Base-by-base conservation (phyloP, 2,329 filamentous ascomycete genomes). In the Fusarium citri region DNA sequence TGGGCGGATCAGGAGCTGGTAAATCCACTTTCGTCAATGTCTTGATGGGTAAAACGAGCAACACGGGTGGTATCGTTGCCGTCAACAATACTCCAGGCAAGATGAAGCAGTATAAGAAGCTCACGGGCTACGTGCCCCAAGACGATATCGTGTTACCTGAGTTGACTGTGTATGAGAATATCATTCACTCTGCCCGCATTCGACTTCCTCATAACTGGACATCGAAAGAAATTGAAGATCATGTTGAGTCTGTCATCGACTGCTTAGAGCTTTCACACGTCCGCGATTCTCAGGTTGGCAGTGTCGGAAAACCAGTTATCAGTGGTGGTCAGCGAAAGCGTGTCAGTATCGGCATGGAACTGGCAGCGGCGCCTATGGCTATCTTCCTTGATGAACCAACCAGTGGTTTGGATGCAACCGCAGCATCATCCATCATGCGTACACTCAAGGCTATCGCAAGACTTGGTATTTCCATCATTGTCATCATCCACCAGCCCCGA, bases 101-200 rank as follows among this genome's bases (percentile, higher is more conserved):
- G 65, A 80, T 86, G 77, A 81, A 81, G 72, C 78, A 79, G 43
- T 89, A 87, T 76, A 88, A 86, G 76, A 88, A 88, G 73, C 79
- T 89, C 60, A 88, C 89, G 26, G 87, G 87, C 23, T 89, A 88
- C 63, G 87, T 90, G 5, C 87, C 88, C 2, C 87, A 90, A 70
- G 86, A 89, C 65, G 88, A 89, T 73, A 83, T 89, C 26, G 83
- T 89, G 5, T 80, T 89, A 12, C 85, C 87, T 0, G 86, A 90
- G 72, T 76, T 90, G 47, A 90, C 87, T 0, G 87, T 90, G 8
- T 83, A 84, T 53, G 88, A 90, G 74, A 90, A 89, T 61, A 88
- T 90, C 43, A 78, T 88, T 7, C 87, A 89, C 66, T 88, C 86
- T 0, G 88, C 87, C 18, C 81, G 83, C 16, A 81, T 88, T 34